These are phyloP conservation scores for Fragilariopsis cylindrus DNA, from an alignment of 108 stramenopile species.

Conservation along the genomic window DNA sequence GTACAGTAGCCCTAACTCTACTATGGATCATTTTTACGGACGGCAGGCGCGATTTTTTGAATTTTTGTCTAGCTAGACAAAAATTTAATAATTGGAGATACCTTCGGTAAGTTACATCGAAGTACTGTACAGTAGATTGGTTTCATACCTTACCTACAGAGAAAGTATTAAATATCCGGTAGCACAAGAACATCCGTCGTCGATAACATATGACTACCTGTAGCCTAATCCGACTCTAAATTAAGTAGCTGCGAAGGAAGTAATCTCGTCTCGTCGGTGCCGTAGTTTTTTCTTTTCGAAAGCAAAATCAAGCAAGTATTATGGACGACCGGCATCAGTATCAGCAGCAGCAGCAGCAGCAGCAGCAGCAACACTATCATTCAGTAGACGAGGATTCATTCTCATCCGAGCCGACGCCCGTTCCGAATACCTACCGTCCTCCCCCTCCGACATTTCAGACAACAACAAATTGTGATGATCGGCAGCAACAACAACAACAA, in stretches of 20 bases:
- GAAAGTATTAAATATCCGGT: background rate
- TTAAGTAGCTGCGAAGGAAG: no score
- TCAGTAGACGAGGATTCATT: slow-evolving; percentile 6
- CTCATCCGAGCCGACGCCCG: slow-evolving; percentile 24
- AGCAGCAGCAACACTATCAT: slow-evolving; percentile 1
- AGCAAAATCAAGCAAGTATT: no score
- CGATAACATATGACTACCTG: no score
- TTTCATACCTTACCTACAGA: background rate
- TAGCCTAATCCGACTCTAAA: no score
- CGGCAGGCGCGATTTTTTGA: background rate
- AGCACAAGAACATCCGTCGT: no score
- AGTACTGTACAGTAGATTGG: background rate
- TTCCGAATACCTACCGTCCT: slow-evolving; percentile 32
- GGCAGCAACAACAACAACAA: slow-evolving; percentile 1
- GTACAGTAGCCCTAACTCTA: no score
- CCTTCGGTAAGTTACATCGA: background rate
- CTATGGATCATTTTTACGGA: background rate
- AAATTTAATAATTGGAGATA: background rate
- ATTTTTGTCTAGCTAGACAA: background rate
- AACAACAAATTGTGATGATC: background rate
- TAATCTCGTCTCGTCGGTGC: no score
- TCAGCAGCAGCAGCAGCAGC: slow-evolving; percentile 1
- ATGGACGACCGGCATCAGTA: background rate
- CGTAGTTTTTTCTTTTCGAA: no score
- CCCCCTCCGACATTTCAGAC: slow-evolving; percentile 20